These are phyloP conservation scores for Gossypium gossypioides DNA, from an alignment of 441 rosid genomes.

Conservation along the genomic window DNA sequence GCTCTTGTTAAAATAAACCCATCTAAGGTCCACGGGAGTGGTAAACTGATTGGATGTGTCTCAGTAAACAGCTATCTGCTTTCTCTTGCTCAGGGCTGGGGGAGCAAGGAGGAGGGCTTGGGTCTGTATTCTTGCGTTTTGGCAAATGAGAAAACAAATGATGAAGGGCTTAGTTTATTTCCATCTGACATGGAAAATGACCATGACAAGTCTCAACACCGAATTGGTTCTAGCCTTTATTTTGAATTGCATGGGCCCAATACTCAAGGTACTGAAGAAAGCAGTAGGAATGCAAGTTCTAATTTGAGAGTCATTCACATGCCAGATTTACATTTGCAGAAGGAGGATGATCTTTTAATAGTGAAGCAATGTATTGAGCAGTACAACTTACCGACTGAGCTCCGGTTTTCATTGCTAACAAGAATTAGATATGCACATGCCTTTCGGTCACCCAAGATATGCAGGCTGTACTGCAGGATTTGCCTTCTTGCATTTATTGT, in stretches of 20 bases:
- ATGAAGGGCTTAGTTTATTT: constrained; percentile 76
- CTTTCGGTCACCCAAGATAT: constrained; percentile 71
- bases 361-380: constrained; percentile 83
- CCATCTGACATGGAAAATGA: constrained; percentile 64
- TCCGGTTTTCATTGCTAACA: constrained; percentile 76
- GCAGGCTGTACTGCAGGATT: constrained; percentile 88
- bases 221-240: constrained; percentile 86
- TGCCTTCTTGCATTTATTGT: constrained; percentile 92
- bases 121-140: constrained; percentile 87
- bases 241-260: constrained; percentile 73
- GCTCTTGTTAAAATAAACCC: constrained; percentile 85
- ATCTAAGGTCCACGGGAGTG: constrained; percentile 80
- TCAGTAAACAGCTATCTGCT: constrained; percentile 72
- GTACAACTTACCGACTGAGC: constrained; percentile 62
- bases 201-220: constrained; percentile 47
- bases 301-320: constrained; percentile 57
- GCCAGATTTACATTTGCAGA: constrained; percentile 69
- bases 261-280: constrained; percentile 34
- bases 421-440: constrained; percentile 95
- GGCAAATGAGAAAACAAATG: constrained; percentile 81
- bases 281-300: constrained; percentile 23
- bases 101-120: constrained; percentile 98
- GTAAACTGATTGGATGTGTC: constrained; percentile 81
- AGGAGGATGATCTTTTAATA: constrained; percentile 78
- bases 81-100: constrained; percentile 97